Evolutionary conservation across 2,329 filamentous ascomycete species (phyloP).

Genomic region (Xenoacremonium recifei): DNA sequence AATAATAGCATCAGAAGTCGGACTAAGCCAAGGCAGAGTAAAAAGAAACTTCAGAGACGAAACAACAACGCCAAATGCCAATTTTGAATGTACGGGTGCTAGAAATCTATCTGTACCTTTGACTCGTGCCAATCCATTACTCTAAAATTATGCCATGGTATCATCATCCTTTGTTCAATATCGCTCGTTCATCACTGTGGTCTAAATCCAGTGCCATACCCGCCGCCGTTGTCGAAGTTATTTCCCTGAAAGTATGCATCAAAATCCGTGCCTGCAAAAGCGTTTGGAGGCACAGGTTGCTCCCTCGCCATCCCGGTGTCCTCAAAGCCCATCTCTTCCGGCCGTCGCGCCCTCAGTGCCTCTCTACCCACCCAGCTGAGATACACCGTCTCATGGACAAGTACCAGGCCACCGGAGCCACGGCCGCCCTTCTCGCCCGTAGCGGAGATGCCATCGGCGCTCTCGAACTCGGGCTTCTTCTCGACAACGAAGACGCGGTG

Average conservation of each 20-base stretch:
- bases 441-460: conserved; percentile 15
- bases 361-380: conserved; percentile 33
- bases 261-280: conserved; percentile 25
- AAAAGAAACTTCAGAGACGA: too few relatives aligned
- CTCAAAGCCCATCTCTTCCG: conserved; percentile 7
- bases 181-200: not conserved
- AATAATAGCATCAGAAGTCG: too few relatives aligned
- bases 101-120: too few relatives aligned
- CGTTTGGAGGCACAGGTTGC: conserved; percentile 6
- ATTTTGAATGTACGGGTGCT: too few relatives aligned
- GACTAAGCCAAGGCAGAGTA: too few relatives aligned
- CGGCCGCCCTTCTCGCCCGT: conserved; percentile 15
- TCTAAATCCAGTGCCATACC: conserved; percentile 15
- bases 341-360: conserved; percentile 16
- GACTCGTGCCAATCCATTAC: too few relatives aligned
- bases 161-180: conserved; percentile 2
- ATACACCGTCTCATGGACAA: conserved; percentile 37
- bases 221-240: conserved; percentile 6
- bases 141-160: too few relatives aligned
- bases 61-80: too few relatives aligned
- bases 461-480: conserved; percentile 34
- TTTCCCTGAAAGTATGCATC: conserved; percentile 19
- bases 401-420: conserved; percentile 26
- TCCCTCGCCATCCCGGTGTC: conserved; percentile 4
- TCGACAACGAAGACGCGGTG: conserved; percentile 34